Evolutionary conservation across 345 rosid genomes (phyloP).

Genomic region (Gossypioides kirkii): DNA sequence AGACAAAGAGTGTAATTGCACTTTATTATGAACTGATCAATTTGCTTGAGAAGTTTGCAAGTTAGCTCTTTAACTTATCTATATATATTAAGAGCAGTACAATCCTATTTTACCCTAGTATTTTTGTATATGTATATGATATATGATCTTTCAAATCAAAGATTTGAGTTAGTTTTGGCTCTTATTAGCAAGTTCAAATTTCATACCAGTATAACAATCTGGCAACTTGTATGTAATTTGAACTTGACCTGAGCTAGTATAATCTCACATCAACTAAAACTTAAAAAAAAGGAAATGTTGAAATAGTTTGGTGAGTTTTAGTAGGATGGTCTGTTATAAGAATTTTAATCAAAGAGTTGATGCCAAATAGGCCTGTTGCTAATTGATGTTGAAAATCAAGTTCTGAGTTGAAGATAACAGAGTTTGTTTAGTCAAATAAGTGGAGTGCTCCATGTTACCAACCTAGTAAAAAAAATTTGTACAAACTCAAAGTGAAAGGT

Average conservation of each 20-base stretch:
- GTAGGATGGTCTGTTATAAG: background rate
- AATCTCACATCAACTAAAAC: background rate
- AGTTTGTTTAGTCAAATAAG: background rate
- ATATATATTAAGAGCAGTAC: no score
- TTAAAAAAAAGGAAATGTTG: background rate
- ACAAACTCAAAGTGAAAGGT: conserved; percentile 14
- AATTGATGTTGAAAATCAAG: background rate
- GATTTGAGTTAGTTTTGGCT: background rate
- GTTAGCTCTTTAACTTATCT: no score
- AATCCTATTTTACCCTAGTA: background rate
- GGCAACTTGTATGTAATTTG: background rate
- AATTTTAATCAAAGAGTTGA: background rate
- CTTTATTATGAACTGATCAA: background rate
- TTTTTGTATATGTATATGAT: no score
- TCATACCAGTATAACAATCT: background rate
- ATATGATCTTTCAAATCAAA: background rate
- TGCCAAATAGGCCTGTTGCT: background rate
- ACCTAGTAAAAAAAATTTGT: background rate
- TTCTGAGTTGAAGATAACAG: no score
- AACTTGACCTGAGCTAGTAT: background rate
- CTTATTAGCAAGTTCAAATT: no score
- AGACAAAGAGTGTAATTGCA: background rate
- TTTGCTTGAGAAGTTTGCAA: background rate
- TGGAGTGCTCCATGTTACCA: background rate
- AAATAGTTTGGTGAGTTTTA: background rate